Conservation (phyloP, 306 rosid species). For the Cucumis cinereus region DNA sequence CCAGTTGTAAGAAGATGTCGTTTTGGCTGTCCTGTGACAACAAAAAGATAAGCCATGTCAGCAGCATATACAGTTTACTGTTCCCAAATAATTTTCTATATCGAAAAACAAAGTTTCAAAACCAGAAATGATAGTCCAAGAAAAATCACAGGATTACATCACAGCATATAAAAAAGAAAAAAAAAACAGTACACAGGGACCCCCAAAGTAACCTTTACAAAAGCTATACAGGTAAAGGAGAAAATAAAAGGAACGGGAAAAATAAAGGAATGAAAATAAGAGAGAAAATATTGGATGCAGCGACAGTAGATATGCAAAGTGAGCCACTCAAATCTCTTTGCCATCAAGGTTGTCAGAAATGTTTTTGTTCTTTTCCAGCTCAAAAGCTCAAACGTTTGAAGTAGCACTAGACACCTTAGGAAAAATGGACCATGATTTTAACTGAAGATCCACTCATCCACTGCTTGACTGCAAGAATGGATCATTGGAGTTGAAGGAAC, state of each 20-base stretch:
- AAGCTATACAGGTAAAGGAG: not conserved
- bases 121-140: not conserved
- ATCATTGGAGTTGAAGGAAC: not conserved
- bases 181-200: not conserved
- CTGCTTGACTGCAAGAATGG: not conserved
- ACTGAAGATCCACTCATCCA: not conserved
- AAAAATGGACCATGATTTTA: not conserved
- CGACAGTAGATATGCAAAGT: not conserved
- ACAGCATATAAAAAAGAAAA: not conserved
- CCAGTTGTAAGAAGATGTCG: conserved; percentile 93
- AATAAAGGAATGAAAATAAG: not conserved
- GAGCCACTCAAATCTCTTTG: not conserved
- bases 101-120: not conserved
- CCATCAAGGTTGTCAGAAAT: not conserved
- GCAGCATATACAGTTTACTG: not conserved
- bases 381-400: not conserved
- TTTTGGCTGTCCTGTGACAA: conserved; percentile 75
- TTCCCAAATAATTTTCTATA: not conserved
- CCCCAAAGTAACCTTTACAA: not conserved
- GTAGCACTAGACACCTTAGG: not conserved
- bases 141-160: not conserved
- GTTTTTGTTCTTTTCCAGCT: not conserved
- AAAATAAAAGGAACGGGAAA: not conserved
- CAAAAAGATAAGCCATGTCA: conserved; percentile 17
- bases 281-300: not conserved